Evolutionary conservation across 805 yeast species (phyloP), one percentile per base, ranked within the genome.

Genomic region (Kodamaea fukazawae): DNA sequence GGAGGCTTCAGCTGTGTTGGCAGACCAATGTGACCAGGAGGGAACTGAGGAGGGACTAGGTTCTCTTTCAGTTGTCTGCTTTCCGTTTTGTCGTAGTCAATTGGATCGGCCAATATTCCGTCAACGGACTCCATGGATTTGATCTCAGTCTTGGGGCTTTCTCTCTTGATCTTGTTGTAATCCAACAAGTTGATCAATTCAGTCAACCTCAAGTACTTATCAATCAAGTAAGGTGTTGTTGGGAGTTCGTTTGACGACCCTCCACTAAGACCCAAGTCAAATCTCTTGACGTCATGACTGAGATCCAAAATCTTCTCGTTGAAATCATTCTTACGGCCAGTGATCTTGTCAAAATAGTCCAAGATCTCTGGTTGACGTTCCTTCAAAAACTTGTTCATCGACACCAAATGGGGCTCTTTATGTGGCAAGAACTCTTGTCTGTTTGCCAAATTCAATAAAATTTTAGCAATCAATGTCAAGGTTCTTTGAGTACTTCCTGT

Each of bases 351-450:
- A 49, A 84, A 76, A 62, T 86, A 91, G 12, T 78, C 79, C n/a
- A 70, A 51, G 6, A 89, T 62, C 48, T 86, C 86, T 0, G 49
- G 61, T 38, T 71, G 71, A 51, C 83, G 81, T 11, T 64, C 67
- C 2, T 70, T 66, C 14, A 91, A 70, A 50, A 91, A 89, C 1
- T 53, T 53, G 58, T 93, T 91, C 78, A 91, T 73, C 25, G 65
- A 68, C 13, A 75, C 67, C 61, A 91, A 67, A 70, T 83, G 87
- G 0, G 93, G 88, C 53, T 91, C 98, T 53, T 90, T 91, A 34
- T 81, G 79, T 7, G 86, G 83, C n/a, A 65, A 65, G 60, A 93
- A 88, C 34, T 62, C 61, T 15, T 82, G 78, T 34, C 95, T 63
- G 48, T 84, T 91, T 2, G 96, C 87, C 44, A 91, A 73, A 20